A percentile compares a stretch with the other conserved stretches of the same genome.
Evolutionary conservation across 23 red algal genomes (phyloP).

Genomic region (Gracilaria gracilis): DNA sequence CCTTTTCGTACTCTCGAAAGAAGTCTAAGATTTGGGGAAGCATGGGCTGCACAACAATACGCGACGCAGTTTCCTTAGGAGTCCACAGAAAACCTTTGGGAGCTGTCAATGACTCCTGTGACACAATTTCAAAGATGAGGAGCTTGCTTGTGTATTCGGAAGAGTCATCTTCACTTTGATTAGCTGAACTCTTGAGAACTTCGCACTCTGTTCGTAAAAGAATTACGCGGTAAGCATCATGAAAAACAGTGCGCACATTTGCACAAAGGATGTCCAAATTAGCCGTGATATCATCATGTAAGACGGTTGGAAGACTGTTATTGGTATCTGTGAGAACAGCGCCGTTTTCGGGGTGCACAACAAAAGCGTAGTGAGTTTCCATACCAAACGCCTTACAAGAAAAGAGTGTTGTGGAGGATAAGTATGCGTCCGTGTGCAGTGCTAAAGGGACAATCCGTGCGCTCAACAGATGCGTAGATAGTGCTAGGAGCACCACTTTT

Average conservation of each 20-base stretch:
- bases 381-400: too few relatives aligned
- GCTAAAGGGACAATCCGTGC: too few relatives aligned
- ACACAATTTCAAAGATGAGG: not conserved
- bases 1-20: too few relatives aligned
- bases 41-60: too few relatives aligned
- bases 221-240: not conserved
- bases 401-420: too few relatives aligned
- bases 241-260: not conserved
- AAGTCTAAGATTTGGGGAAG: not conserved
- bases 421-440: too few relatives aligned
- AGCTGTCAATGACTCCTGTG: not conserved
- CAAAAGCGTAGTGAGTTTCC: not conserved
- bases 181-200: not conserved
- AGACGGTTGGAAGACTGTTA: not conserved
- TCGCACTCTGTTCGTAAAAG: conserved; percentile 8
- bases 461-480: too few relatives aligned
- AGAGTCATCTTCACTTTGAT: not conserved
- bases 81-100: conserved; percentile 3
- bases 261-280: not conserved
- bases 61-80: not conserved
- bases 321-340: conserved; percentile 6
- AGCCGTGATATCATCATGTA: not conserved
- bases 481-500: too few relatives aligned
- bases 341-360: not conserved
- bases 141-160: not conserved